Evolutionary conservation across 2,329 filamentous ascomycete species (phyloP), one percentile per base, ranked within the genome.

Genomic region (Botryotinia convoluta): DNA sequence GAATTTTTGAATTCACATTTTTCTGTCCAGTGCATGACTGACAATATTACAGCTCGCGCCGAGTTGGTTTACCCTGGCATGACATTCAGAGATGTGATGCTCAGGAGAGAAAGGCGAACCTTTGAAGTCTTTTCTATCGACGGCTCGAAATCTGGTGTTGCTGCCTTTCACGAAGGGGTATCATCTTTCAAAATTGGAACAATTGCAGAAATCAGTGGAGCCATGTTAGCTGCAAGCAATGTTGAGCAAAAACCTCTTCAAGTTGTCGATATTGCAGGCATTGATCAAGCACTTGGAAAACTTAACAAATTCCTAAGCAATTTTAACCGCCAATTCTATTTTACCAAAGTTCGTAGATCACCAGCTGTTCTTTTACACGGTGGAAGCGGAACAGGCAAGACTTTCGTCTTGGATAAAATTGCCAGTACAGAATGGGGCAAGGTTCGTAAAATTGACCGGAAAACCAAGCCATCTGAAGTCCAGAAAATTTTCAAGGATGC

Each of bases 371-470:
- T 86, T 81, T 72, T 98, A 7, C 91, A 97, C 80, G 95, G 95
- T 22, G 91, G 93, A 29, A 89, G 89, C 75, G 95, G 95, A 18
- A 97, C 93, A 0, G 95, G 95, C 37, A 98, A 98, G 83, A 92
- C 90, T 0, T 86, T 92, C 76, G 84, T 98, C 0, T 84, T 98
- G 1, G 82, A 91, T 26, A 87, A 88, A 45, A 85, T 98, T 32
- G 88, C 90, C 14, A 86, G 85, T 10, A 88, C 90, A 0, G 87
- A 86, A 73, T 97, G 94, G 93, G 89, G 88, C 35, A 88, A 88
- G 59, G 89, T 94, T 1, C 87, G 92, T 76, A 87, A 84, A 72
- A 84, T 95, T 71, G 84, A 87, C 72, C 83, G 84, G 10, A 83
- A 86, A 7, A 86, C 88, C 75, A 91, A 90, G 79, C 82, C 87